Evolutionary conservation across 2,329 filamentous ascomycete species (phyloP).

Genomic region (Trichoderma aggressivum): DNA sequence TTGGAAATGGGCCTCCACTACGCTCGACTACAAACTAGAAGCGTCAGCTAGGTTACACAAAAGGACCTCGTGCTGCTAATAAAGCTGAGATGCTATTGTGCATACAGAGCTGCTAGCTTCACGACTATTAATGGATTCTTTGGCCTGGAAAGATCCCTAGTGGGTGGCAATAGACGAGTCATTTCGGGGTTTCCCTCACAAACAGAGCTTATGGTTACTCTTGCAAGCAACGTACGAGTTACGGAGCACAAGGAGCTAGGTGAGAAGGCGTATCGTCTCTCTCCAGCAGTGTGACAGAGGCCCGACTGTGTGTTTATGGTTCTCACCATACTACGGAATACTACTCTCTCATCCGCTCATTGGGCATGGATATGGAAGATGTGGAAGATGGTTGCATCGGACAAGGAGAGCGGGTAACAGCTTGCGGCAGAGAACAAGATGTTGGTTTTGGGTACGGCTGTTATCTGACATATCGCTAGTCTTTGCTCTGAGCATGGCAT

Average conservation of each 20-base stretch:
- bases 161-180: not conserved
- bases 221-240: not conserved
- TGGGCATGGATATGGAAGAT: not conserved
- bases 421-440: not conserved
- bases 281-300: not conserved
- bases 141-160: not conserved
- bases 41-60: not conserved
- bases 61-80: not conserved
- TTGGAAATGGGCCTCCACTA: not conserved
- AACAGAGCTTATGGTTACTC: not conserved
- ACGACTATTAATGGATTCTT: not conserved
- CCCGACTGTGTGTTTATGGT: not conserved
- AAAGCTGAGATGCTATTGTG: not conserved
- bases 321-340: not conserved
- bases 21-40: not conserved
- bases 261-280: not conserved
- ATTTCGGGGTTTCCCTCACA: not conserved
- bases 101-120: not conserved
- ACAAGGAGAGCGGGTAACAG: not conserved
- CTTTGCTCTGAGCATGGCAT: too few relatives aligned
- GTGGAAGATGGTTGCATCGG: not conserved
- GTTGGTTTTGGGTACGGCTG: not conserved
- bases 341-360: not conserved
- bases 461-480: not conserved
- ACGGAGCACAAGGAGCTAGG: not conserved